Evolutionary conservation across 352 stramenopile species (phyloP).

Genomic region (Pythium sukuiense): DNA sequence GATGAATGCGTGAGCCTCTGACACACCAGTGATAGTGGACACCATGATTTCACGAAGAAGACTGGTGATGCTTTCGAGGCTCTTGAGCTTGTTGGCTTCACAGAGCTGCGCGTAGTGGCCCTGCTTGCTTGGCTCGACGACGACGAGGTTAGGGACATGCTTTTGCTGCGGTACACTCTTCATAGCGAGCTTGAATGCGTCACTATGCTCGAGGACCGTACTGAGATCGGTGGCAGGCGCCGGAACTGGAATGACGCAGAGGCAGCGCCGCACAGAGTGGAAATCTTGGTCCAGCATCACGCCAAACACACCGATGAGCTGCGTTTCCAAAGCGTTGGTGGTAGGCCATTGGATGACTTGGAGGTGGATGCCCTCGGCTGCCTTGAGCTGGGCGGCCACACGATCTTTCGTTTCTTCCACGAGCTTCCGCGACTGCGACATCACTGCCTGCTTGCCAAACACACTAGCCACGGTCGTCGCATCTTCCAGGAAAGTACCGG

Average conservation of each 20-base stretch:
- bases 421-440: conserved; percentile 52
- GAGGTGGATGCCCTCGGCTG: conserved; percentile 56
- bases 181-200: conserved; percentile 43
- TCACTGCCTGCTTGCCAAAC: conserved; percentile 48
- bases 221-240: conserved; percentile 9
- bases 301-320: conserved; percentile 54
- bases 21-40: conserved; percentile 49
- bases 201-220: conserved; percentile 29
- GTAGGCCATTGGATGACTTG: conserved; percentile 52
- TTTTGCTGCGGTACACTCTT: conserved; percentile 38
- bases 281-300: conserved; percentile 70
- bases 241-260: conserved; percentile 46
- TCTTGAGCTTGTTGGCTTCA: conserved; percentile 43
- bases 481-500: conserved; percentile 39
- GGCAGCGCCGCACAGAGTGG: conserved; percentile 56
- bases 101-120: conserved; percentile 40
- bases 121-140: conserved; percentile 43
- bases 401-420: conserved; percentile 48
- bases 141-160: conserved; percentile 49
- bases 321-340: not conserved
- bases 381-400: conserved; percentile 55
- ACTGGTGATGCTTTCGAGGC: conserved; percentile 58
- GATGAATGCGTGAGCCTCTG: conserved; percentile 20
- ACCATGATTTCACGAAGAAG: conserved; percentile 68
- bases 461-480: conserved; percentile 38